Evolutionary conservation across 2,329 filamentous ascomycete genomes (phyloP), one percentile per base, ranked within the genome.

Genomic region (Calonectria naviculata): DNA sequence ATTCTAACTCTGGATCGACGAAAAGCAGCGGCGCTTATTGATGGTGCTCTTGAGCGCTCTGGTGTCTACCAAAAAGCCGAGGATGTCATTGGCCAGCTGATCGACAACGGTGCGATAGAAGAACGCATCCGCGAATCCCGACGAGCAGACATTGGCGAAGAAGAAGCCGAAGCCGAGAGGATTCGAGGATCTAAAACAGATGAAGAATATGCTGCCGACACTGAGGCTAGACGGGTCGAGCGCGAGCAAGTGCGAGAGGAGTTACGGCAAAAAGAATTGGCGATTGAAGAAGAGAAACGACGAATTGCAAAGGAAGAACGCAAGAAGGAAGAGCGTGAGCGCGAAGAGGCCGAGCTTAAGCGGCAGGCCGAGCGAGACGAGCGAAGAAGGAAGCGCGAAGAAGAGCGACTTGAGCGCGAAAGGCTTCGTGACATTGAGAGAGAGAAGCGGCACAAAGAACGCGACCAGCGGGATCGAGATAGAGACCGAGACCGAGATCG

Each of bases 1-100:
- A 89, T 96, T 12, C 88, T 96, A 5, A 92, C 92, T 19, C 89
- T 94, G 62, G 93, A 95, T 78, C 91, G 92, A 21, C 87, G 90
- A 70, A 94, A 95, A 80, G 93, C 93, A 5, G 91, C 92, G 2
- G 90, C 93, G 0, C 88, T 97, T 5, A 92, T 95, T 46, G 93
- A 95, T 80, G 94, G 94, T 68, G 93, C 93, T 1, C 89, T 94
- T 21, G 93, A 95, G 78, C 90, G 94, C 71, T 92, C 91, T 24
- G 92, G 93, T 29, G 90, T 95, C 31, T 97, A 96, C 78, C 90
- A 92, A 71, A 90, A 90, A 75, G 93, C 93, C 0, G 90, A 94
- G 76, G 87, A 88, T 9, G 89, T 92, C 61, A 91, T 95, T 60
- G 89, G 91, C 71, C 85, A 88, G 31, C 86, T 95, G 70, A 93